A percentile compares a stretch with the other conserved stretches of the same genome.
These are phyloP conservation scores for Angophora floribunda DNA, from an alignment of 345 rosid species.

Conservation along the genomic window DNA sequence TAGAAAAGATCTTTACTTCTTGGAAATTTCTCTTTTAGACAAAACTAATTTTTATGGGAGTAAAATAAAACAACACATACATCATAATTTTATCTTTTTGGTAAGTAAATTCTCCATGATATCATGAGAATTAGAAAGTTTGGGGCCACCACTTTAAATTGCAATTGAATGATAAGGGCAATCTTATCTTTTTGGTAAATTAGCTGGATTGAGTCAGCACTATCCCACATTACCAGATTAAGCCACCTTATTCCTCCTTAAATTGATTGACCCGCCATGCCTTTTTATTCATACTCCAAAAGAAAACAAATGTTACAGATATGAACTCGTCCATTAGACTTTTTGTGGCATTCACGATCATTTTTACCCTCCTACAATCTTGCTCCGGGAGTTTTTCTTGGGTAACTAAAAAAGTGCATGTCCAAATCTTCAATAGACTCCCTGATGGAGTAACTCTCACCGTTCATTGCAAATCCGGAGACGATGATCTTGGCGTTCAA, in stretches of 20 bases:
- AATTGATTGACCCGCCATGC: neutral
- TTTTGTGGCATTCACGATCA: neutral
- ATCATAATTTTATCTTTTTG: too few species aligned
- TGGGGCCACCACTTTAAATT: too few species aligned
- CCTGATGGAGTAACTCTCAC: neutral
- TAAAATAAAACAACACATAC: neutral
- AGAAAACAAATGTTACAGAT: neutral
- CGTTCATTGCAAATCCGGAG: neutral
- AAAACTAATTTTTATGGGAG: neutral
- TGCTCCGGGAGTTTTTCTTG: neutral
- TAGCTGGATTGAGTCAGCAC: neutral
- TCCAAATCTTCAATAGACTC: neutral
- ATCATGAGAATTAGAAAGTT: neutral
- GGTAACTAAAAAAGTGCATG: neutral
- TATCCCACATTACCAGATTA: neutral
- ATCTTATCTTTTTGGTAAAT: neutral
- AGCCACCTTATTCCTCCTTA: neutral
- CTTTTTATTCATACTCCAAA: neutral
- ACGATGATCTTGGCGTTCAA: neutral
- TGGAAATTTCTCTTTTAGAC: neutral
- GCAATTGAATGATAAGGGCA: neutral
- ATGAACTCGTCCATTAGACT: neutral
- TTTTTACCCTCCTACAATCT: neutral
- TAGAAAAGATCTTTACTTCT: neutral
- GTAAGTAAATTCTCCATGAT: too few species aligned